Base-by-base conservation (phyloP, 129 eudicot genomes). In the Silybum marianum region DNA sequence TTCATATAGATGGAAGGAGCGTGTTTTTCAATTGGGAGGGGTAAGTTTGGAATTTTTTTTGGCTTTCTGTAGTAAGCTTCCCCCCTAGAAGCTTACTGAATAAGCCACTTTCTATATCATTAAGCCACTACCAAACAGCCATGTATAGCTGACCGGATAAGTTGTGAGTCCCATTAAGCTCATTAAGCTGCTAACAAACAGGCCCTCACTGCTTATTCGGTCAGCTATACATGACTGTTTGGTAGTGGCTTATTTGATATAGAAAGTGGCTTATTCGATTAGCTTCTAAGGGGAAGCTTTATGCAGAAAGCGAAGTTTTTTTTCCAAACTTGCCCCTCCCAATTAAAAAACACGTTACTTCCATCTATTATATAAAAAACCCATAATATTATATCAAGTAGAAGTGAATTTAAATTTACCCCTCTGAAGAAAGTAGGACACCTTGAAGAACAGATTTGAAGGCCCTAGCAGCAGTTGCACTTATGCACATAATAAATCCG, bases 401-500 rank as follows among this genome's bases (percentile, higher is more conserved):
- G 46, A 21, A 76, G 79, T 67, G 63, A 66, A 39, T 21, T 83
- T 89, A 95, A 66, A 39, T 21, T 83, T 89, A 95, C 98, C 97
- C 98, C 71, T 95, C 97, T 39, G 88, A 90, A 76, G 98, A 95
- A 84, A 95, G 96, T 21, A 95, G 84, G 71, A 95, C 91, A 44
- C 98, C 98, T 62, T 95, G 98, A 83, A 95, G 98, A 90, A 95
- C 98, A 22, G 98, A 92, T 76, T 95, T 95, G 89, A 95, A 95
- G 42, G 98, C 98, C 76, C 98, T 90, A 32, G 97, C 98, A 69
- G 98, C 98, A 22, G 97, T 95, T 48, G 98, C 98, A 69, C 98
- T 83, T 51, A 92, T 81, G 87, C 98, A 95, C 98, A 92, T 95
- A 22, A 92, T 92, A 68, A 95, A 95, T 80, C 98, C 98, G 69